Conservation (phyloP, 805 yeast genomes). For the Saturnispora serradocipensis region DNA sequence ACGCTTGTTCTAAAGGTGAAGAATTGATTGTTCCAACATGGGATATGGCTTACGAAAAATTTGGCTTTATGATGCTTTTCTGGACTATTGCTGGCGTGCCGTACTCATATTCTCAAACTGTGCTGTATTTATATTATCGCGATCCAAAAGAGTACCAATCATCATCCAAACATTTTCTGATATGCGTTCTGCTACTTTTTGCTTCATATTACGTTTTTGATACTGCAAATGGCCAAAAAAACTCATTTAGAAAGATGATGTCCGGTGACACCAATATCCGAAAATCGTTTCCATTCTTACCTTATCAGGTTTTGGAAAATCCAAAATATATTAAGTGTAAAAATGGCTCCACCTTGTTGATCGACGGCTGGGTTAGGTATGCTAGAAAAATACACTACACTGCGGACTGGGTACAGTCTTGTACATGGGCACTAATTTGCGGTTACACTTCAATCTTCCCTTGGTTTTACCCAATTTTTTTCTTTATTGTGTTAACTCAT, state of each 20-base stretch:
- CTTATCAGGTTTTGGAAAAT: constrained; percentile 69
- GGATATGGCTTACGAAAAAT: constrained; percentile 99
- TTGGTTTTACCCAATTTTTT: constrained; percentile 92
- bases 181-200: constrained; percentile 48
- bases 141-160: constrained; percentile 75
- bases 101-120: constrained; percentile 92
- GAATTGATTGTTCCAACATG: constrained; percentile 95
- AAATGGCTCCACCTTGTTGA: constrained; percentile 73
- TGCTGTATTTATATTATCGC: constrained; percentile 74
- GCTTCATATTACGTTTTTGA: constrained; percentile 88
- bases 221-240: constrained; percentile 91
- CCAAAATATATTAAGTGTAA: constrained; percentile 81
- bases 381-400: constrained; percentile 95
- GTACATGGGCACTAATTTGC: constrained; percentile 87
- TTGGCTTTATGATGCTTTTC: constrained; percentile 97
- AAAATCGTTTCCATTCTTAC: constrained; percentile 89
- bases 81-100: constrained; percentile 99
- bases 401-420: constrained; percentile 81
- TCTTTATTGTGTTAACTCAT: constrained; percentile 78
- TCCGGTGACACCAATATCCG: constrained; percentile 72
- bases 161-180: constrained; percentile 50
- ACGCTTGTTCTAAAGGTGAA: constrained; percentile 96
- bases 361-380: constrained; percentile 90
- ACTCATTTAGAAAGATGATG: constrained; percentile 74
- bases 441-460: constrained; percentile 86